These are phyloP conservation scores for Peronosclerospora sorghi DNA, from an alignment of 352 stramenopile species.

Conservation along the genomic window DNA sequence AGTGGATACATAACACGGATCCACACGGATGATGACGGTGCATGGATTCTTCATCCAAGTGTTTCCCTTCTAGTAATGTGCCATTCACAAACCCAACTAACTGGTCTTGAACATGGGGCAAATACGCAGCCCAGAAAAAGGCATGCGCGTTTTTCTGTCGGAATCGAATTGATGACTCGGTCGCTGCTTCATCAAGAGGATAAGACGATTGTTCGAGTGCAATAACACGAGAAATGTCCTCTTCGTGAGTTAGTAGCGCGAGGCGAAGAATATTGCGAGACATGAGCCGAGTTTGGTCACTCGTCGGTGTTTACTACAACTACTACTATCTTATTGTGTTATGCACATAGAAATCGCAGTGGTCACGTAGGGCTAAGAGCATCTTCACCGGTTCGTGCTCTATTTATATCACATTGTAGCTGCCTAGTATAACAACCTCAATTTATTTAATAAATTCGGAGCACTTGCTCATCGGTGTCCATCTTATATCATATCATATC, in stretches of 20 bases:
- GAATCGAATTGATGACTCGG: conserved; percentile 66
- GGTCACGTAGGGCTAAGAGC: too few relatives aligned
- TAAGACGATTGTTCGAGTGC: conserved; percentile 60
- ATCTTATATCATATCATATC: too few relatives aligned
- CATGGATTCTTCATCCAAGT: conserved; percentile 69
- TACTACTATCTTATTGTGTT: too few relatives aligned
- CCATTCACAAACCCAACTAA: conserved; percentile 87
- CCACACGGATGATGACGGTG: conserved; percentile 62
- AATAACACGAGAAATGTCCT: conserved; percentile 31
- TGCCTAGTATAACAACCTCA: too few relatives aligned
- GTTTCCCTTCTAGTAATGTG: conserved; percentile 44
- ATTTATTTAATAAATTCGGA: too few relatives aligned
- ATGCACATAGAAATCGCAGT: too few relatives aligned
- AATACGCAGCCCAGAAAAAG: conserved; percentile 48
- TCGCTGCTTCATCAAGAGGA: conserved; percentile 79
- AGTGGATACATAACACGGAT: conserved; percentile 83
- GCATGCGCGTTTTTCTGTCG: conserved; percentile 66
- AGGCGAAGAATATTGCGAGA: conserved; percentile 9
- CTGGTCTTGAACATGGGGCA: conserved; percentile 9
- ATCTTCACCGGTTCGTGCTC: too few relatives aligned
- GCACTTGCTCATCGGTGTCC: too few relatives aligned
- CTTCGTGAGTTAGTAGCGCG: conserved; percentile 7
- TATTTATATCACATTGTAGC: too few relatives aligned
- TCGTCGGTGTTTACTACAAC: neutral
- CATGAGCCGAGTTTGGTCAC: conserved; percentile 2